phyloP scores from a whole-genome alignment of 2,329 filamentous ascomycete genomes.

The Aspergillus cejpii region DNA sequence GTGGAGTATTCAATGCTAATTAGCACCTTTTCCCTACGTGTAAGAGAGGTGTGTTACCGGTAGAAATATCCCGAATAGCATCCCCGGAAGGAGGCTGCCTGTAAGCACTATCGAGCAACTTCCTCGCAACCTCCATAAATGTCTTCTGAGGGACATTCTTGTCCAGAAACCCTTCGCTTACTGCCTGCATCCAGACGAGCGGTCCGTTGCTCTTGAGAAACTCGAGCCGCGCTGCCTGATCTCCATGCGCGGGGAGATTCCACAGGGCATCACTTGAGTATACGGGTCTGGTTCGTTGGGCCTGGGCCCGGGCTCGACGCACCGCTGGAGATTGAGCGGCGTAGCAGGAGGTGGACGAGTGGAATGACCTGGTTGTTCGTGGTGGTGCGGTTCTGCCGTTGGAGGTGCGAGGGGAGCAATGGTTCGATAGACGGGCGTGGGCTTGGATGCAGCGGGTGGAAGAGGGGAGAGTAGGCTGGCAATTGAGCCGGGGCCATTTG shows the following conservation, averaged over 20 bases:
- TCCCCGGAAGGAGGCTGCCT: conserved; percentile 6
- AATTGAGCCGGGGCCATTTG: conserved; percentile 10
- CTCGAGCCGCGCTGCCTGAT: conserved; percentile 1
- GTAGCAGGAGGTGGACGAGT: conserved; percentile 6
- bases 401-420: background rate
- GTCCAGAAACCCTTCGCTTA: background rate
- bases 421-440: background rate
- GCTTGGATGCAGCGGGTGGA: background rate
- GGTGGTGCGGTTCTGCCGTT: background rate
- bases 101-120: conserved; percentile 12
- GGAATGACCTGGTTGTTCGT: conserved; percentile 6
- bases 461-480: background rate
- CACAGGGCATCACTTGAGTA: conserved; percentile 1
- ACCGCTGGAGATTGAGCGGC: conserved; percentile 10
- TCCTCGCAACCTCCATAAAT: conserved; percentile 13
- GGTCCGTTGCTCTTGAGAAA: conserved; percentile 1
- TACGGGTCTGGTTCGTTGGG: background rate
- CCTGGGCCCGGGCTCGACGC: conserved; percentile 4
- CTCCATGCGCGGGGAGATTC: background rate
- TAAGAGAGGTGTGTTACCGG: conserved; percentile 4
- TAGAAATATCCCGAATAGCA: conserved; percentile 6
- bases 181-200: background rate
- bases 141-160: conserved; percentile 9
- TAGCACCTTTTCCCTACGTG: background rate
- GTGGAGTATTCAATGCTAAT: background rate